phyloP scores from a whole-genome alignment of 2,329 filamentous ascomycete species.

The Ampelomyces quisqualis region DNA sequence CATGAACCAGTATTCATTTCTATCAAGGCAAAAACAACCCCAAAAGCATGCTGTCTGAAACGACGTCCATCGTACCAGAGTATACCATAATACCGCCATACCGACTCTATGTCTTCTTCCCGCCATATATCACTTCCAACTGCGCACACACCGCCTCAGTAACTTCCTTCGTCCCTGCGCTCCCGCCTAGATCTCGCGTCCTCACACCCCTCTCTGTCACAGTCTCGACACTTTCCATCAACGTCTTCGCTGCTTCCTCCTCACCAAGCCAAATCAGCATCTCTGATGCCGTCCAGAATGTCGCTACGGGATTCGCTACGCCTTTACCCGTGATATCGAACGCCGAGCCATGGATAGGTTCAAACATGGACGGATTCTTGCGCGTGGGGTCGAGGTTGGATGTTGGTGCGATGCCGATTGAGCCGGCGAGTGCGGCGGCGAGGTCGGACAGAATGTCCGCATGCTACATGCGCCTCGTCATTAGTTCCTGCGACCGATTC shows the following conservation, averaged over 20 bases:
- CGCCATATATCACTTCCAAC: constrained; percentile 28
- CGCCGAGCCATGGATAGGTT: constrained; percentile 61
- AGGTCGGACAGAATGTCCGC: constrained; percentile 72
- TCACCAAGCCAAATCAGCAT: constrained; percentile 62
- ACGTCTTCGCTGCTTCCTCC: constrained; percentile 50
- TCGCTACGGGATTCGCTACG: constrained; percentile 59
- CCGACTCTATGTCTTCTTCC: not conserved
- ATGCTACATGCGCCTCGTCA: constrained; percentile 28
- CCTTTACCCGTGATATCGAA: constrained; percentile 61
- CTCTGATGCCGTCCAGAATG: constrained; percentile 61
- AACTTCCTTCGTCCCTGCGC: constrained; percentile 45
- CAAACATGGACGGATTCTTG: constrained; percentile 62
- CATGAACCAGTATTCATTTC: too few species aligned
- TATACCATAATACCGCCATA: too few species aligned
- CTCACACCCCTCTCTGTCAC: constrained; percentile 56
- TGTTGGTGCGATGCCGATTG: constrained; percentile 71
- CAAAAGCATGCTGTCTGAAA: too few species aligned
- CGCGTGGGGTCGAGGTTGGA: constrained; percentile 67
- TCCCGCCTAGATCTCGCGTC: constrained; percentile 58
- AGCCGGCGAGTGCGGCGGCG: constrained; percentile 68
- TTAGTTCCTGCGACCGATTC: constrained; percentile 62
- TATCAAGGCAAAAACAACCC: too few species aligned
- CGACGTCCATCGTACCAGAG: too few species aligned
- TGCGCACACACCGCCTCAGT: constrained; percentile 47
- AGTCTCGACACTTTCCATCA: constrained; percentile 56